Conservation (phyloP, 768 basidiomycete species). For the Lentinula sp. region DNA sequence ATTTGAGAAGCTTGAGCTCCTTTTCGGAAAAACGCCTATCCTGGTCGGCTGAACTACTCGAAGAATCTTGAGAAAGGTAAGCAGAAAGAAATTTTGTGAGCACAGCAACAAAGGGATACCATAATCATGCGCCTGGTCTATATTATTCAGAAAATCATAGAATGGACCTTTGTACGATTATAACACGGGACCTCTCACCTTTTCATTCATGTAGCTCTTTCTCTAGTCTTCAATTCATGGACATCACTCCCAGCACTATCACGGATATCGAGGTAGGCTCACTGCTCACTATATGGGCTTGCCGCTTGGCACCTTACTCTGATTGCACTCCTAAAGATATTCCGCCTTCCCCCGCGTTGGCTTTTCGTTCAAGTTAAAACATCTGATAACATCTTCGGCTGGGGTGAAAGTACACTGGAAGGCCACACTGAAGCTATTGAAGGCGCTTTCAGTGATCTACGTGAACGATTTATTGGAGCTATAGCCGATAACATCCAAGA, state of each 20-base stretch:
- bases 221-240: not conserved
- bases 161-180: too few species aligned
- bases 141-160: too few species aligned
- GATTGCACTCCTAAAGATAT: conserved; percentile 29
- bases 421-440: conserved; percentile 71
- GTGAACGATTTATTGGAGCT: conserved; percentile 51
- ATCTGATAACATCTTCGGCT: conserved; percentile 55
- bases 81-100: conserved; percentile 16
- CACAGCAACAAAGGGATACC: conserved; percentile 16
- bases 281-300: not conserved
- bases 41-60: conserved; percentile 88
- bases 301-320: not conserved
- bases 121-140: conserved; percentile 16
- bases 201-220: not conserved
- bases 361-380: conserved; percentile 67
- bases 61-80: conserved; percentile 57
- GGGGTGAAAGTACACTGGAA: conserved; percentile 73
- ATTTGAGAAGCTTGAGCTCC: conserved; percentile 81
- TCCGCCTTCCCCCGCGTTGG: conserved; percentile 70
- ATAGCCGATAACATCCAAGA: conserved; percentile 65
- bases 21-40: conserved; percentile 94
- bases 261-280: conserved; percentile 8
- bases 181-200: not conserved
- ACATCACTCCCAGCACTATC: conserved; percentile 1
- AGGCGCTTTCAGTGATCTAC: conserved; percentile 57